phyloP scores from a whole-genome alignment of 75 land plant genomes.

The Azolla pinnata region DNA sequence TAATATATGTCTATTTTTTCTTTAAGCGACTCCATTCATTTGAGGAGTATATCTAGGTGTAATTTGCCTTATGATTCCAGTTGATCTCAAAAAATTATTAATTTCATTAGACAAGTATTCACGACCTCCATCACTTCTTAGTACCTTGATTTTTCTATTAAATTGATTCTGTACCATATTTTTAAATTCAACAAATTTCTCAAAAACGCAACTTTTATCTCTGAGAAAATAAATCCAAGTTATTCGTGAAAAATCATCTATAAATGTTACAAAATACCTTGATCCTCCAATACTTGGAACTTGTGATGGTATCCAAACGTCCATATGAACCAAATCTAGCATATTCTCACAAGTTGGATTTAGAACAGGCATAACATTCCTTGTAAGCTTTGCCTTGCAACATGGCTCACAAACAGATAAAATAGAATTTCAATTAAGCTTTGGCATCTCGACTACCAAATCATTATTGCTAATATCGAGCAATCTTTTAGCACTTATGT shows the following conservation, averaged over 20 bases:
- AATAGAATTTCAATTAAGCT: not conserved
- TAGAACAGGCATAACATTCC: not conserved
- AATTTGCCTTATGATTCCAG: slow-evolving; percentile 10
- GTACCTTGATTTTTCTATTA: slow-evolving; percentile 2
- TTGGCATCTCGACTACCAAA: not conserved
- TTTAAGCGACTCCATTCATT: slow-evolving; percentile 19
- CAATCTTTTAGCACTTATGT: not conserved
- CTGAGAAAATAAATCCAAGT: slow-evolving; percentile 15
- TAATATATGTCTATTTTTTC: slow-evolving; percentile 24
- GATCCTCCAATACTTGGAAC: slow-evolving; percentile 5
- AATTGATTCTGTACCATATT: slow-evolving; percentile 11
- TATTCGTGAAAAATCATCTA: slow-evolving; percentile 16
- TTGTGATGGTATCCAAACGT: slow-evolving; percentile 15
- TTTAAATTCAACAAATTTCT: slow-evolving; percentile 12
- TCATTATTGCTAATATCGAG: not conserved
- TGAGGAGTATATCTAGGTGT: slow-evolving; percentile 21
- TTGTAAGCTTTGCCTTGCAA: not conserved
- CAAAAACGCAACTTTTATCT: slow-evolving; percentile 18
- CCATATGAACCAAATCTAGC: slow-evolving; percentile 8
- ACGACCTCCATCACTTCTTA: slow-evolving; percentile 27
- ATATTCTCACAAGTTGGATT: not conserved
- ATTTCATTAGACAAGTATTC: slow-evolving; percentile 16
- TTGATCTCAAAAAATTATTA: slow-evolving; percentile 6
- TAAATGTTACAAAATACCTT: slow-evolving; percentile 15
- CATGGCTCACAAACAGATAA: slow-evolving; percentile 1